phyloP scores from a whole-genome alignment of 345 rosid species.

The Arabis hirsuta region DNA sequence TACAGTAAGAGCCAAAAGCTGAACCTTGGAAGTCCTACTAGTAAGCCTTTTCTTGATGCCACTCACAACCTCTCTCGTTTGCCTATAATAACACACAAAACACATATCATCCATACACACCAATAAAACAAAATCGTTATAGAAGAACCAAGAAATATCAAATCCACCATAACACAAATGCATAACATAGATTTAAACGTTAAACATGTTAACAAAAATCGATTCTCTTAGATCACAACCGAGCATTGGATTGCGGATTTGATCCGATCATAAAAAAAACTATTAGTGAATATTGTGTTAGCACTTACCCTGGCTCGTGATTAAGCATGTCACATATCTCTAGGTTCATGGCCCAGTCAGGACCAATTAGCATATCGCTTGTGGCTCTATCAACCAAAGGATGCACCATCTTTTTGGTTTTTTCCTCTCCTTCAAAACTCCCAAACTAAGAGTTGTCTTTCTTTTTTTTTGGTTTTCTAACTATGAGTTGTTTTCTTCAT shows the following conservation, averaged over 20 bases:
- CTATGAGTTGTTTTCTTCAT: constrained; percentile 4
- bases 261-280: background rate
- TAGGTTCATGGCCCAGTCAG: constrained; percentile 99
- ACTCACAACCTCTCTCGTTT: constrained; percentile 92
- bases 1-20: constrained; percentile 94
- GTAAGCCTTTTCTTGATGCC: constrained; percentile 90
- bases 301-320: constrained; percentile 74
- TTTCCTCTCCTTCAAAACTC: constrained; percentile 18
- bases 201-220: constrained; percentile 9
- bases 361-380: constrained; percentile 98
- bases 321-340: constrained; percentile 99
- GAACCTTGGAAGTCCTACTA: constrained; percentile 87
- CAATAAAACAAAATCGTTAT: background rate
- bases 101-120: background rate
- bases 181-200: background rate
- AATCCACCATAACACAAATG: background rate
- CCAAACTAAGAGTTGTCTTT: background rate
- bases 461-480: constrained; percentile 7
- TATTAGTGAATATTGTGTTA: constrained; percentile 13
- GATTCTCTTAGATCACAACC: constrained; percentile 5
- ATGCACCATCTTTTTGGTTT: constrained; percentile 73
- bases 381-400: constrained; percentile 97
- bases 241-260: constrained; percentile 9
- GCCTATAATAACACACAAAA: constrained; percentile 52
- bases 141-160: constrained; percentile 19